Evolutionary conservation across 176 grass and related monocot species (phyloP).

Genomic region (Dendrocalamus sinicus): DNA sequence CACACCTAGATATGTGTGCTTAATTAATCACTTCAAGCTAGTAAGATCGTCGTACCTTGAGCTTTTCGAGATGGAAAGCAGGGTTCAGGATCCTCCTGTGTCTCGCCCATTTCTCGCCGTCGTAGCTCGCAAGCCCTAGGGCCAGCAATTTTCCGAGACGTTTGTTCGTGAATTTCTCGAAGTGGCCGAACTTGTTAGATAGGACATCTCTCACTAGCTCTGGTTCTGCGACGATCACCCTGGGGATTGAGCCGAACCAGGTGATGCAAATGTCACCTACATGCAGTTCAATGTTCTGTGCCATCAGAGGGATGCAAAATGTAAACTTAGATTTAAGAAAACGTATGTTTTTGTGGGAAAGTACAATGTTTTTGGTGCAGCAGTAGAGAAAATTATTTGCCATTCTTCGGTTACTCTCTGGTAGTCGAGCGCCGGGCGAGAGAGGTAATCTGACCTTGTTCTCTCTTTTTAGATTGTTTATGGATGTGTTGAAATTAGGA

Average conservation of each 20-base stretch:
- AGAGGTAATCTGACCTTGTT: conserved; percentile 22
- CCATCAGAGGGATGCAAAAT: too few relatives aligned
- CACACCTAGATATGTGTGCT: not conserved
- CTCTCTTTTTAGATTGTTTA: not conserved
- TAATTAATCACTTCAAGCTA: not conserved
- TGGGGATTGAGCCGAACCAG: conserved; percentile 61
- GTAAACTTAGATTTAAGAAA: too few relatives aligned
- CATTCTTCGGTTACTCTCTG: too few relatives aligned
- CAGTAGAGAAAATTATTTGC: not conserved
- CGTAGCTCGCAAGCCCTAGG: conserved; percentile 52
- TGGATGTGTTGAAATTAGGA: not conserved
- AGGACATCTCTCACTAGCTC: conserved; percentile 62
- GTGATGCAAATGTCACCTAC: conserved; percentile 59
- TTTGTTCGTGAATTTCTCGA: conserved; percentile 33
- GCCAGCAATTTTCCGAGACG: conserved; percentile 36
- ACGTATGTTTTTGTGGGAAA: not conserved
- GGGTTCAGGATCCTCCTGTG: conserved; percentile 78
- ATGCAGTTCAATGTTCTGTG: not conserved
- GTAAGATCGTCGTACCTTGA: conserved; percentile 54
- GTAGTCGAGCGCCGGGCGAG: not conserved
- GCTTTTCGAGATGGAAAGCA: conserved; percentile 79
- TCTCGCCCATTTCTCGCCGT: conserved; percentile 80
- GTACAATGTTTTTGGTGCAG: too few relatives aligned
- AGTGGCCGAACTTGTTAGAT: conserved; percentile 69
- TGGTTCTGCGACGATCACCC: conserved; percentile 52